Evolutionary conservation across 1,284 basidiomycete species (phyloP).

Genomic region (Athelia psychrophila): DNA sequence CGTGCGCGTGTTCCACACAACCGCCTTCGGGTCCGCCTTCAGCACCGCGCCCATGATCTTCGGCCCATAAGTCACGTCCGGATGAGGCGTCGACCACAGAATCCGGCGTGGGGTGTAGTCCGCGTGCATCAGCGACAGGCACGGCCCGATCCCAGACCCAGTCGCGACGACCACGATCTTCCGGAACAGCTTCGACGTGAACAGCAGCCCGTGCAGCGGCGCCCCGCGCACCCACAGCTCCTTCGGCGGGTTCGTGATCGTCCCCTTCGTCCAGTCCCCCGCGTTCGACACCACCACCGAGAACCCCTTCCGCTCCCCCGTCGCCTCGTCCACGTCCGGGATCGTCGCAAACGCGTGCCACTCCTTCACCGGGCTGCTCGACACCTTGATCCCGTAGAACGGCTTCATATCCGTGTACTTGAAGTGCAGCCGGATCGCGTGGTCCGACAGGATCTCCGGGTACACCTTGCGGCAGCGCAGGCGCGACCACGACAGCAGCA

Average conservation of each 20-base stretch:
- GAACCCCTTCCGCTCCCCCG: conserved; percentile 39
- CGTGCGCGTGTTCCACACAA: conserved; percentile 59
- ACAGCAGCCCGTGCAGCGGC: conserved; percentile 57
- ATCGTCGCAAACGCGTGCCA: conserved; percentile 64
- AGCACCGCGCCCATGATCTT: conserved; percentile 55
- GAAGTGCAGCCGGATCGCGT: conserved; percentile 56
- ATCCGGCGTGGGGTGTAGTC: conserved; percentile 49
- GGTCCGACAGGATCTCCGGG: conserved; percentile 50
- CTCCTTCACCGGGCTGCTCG: conserved; percentile 50
- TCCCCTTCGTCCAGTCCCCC: conserved; percentile 58
- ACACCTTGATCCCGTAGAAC: conserved; percentile 52
- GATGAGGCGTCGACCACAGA: conserved; percentile 59
- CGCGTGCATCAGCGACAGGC: conserved; percentile 51
- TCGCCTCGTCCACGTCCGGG: conserved; percentile 36
- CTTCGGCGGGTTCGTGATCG: conserved; percentile 50
- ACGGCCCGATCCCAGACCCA: conserved; percentile 61
- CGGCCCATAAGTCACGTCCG: conserved; percentile 57
- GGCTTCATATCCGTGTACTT: conserved; percentile 46
- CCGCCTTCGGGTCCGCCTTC: conserved; percentile 47
- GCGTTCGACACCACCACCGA: conserved; percentile 56
- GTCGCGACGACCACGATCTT: conserved; percentile 59
- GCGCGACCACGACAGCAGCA: conserved; percentile 52
- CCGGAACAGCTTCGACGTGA: conserved; percentile 54
- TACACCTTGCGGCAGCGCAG: conserved; percentile 53
- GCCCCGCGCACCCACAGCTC: conserved; percentile 56